Evolutionary conservation across 1,284 basidiomycete species (phyloP), one percentile per base, ranked within the genome.

Genomic region (Malassezia furfur): DNA sequence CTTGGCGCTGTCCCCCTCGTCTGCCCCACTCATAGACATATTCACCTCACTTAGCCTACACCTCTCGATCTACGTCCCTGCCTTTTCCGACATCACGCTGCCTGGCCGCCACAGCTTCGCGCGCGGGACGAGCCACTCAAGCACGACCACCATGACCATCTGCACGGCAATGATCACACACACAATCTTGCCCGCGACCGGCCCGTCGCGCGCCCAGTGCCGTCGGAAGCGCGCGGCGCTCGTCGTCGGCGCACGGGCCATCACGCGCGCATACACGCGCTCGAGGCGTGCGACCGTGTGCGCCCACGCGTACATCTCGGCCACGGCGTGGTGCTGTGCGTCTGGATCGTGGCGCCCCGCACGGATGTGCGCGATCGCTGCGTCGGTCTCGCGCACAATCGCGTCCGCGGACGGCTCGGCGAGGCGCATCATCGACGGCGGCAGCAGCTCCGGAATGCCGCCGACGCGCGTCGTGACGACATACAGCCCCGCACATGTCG

Each of bases 381-480:
- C 81, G 1, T 84, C 81, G 53, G 91, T 82, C 0, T 90, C 90
- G 12, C 84, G 81, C 21, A 93, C 81, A 4, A 96, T 82, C 11
- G 17, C 43, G 52, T 84, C 82, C 55, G 89, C 90, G 45, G 94
- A 87, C 0, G 91, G 90, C 54, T 84, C 82, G 0, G 91, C 88
- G 65, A 96, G 94, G 34, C 88, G 88, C 55, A 96, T 88, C 86
- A 96, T 87, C 62, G 91, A 86, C 45, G 84, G 79, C 0, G 94
- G 94, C 17, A 99, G 78, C 53, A 96, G 86, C 76, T 99, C 94
- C 0, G 94, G 91, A 0, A 96, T 86, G 2, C 94, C 93, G 0
- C 94, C 93, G 0, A 99, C 93, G 32, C 84, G 82, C 0, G 93
- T 98, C 15, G 86, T 85, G 34, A 98, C 94, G 36, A 96, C 87